These are phyloP conservation scores for Scheffersomyces coipomensis DNA, from an alignment of 805 yeast genomes.

Conservation along the genomic window DNA sequence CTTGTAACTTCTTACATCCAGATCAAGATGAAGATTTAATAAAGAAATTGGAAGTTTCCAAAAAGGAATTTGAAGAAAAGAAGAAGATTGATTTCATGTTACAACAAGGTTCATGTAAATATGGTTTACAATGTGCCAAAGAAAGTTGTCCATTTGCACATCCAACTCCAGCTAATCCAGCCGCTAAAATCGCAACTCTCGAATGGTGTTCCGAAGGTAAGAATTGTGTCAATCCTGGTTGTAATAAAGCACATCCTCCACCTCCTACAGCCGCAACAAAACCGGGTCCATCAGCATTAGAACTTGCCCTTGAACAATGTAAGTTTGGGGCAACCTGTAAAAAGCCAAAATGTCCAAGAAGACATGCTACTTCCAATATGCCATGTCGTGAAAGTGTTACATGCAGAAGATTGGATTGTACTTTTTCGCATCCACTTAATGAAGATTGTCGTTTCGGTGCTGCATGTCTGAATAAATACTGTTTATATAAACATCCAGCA, in stretches of 20 bases:
- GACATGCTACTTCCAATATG: conserved; percentile 76
- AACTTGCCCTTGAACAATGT: conserved; percentile 68
- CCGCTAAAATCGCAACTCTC: conserved; percentile 62
- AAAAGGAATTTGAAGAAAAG: conserved; percentile 48
- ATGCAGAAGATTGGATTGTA: conserved; percentile 79
- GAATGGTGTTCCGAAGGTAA: conserved; percentile 80
- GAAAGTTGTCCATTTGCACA: conserved; percentile 86
- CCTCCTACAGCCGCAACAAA: conserved; percentile 47
- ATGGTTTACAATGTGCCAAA: conserved; percentile 71
- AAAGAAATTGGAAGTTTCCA: conserved; percentile 64
- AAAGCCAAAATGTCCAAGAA: conserved; percentile 72
- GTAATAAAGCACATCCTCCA: conserved; percentile 83
- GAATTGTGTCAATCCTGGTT: conserved; percentile 56
- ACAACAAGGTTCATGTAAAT: conserved; percentile 52
- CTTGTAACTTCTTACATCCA: conserved; percentile 81
- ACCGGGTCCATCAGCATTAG: conserved; percentile 10
- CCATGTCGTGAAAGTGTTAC: conserved; percentile 80
- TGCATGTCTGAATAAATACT: conserved; percentile 68
- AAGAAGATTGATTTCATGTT: conserved; percentile 18
- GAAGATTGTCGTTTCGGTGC: conserved; percentile 80
- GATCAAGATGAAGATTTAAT: conserved; percentile 77
- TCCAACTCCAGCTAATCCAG: conserved; percentile 82
- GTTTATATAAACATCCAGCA: conserved; percentile 78
- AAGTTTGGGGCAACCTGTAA: conserved; percentile 77
- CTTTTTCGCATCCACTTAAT: conserved; percentile 75